Conservation (phyloP, 768 basidiomycete species). For the Psilocybe cubensis region DNA sequence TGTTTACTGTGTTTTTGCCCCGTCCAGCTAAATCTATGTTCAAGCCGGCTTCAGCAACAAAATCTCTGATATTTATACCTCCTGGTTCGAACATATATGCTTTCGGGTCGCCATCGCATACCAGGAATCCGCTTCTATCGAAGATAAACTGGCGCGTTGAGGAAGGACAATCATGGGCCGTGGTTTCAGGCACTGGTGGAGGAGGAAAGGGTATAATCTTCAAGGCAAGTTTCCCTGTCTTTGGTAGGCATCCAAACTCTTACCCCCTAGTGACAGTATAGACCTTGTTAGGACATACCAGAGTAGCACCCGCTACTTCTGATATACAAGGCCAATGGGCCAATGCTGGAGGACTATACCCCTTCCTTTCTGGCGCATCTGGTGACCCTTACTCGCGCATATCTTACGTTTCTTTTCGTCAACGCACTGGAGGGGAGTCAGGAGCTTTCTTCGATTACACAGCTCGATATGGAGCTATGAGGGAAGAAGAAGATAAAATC, state of each 20-base stretch:
- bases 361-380: slow-evolving; percentile 53
- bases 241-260: not conserved
- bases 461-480: slow-evolving; percentile 86
- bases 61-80: slow-evolving; percentile 20
- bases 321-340: slow-evolving; percentile 42
- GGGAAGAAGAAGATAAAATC: slow-evolving; percentile 74
- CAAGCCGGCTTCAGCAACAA: not conserved
- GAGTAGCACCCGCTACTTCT: slow-evolving; percentile 64
- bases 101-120: slow-evolving; percentile 56
- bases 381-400: slow-evolving; percentile 54
- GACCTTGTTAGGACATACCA: slow-evolving; percentile 73
- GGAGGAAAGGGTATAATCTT: slow-evolving; percentile 61
- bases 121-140: slow-evolving; percentile 50
- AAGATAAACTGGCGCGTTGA: slow-evolving; percentile 62
- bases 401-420: slow-evolving; percentile 68
- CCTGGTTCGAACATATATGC: slow-evolving; percentile 51
- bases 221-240: slow-evolving; percentile 50
- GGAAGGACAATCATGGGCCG: slow-evolving; percentile 74
- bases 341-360: slow-evolving; percentile 67
- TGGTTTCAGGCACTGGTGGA: slow-evolving; percentile 62
- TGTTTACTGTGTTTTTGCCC: too few relatives aligned
- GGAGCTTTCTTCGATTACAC: slow-evolving; percentile 92
- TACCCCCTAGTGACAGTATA: slow-evolving; percentile 23
- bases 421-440: slow-evolving; percentile 52
- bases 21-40: not conserved